Base-by-base conservation (phyloP, 2,329 filamentous ascomycete genomes). In the Epichloe gansuensis region DNA sequence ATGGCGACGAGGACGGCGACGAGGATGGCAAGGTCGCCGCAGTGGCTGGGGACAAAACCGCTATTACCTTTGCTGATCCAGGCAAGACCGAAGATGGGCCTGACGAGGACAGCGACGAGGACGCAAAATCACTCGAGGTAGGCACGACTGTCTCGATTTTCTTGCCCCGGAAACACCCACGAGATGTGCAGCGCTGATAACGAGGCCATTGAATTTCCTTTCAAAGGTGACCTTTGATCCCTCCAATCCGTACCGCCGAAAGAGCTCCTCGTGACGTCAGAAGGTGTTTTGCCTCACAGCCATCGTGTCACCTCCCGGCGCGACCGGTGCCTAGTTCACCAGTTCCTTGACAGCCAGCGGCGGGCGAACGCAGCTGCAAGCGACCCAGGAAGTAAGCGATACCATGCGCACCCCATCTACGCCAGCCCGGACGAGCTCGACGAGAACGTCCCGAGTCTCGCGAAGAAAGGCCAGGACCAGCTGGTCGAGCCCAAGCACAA, bases 271-370 rank as follows among this genome's bases (percentile, higher is more conserved):
- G 77, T 83, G 12, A 64, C 73, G 4, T 69, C 70, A 48, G 79
- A 83, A 34, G 61, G 69, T 3, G 60, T 67, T 15, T 56, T 62
- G 7, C 71, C 72, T 5, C 58, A 69, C 38, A 60, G 55, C 47
- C 56, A 52, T 38, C 56, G 38, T 51, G 57, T 49, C 60, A 44
- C 47, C 4, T 64, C 43, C 60, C 65, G 59, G n/a, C 64, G 65
- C 38, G 76, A 77, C 12, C 78, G 82, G 61, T 85, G 82, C 59
- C 73, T 84, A 39, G 82, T 85, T 35, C 82, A 86, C 62, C 77
- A 83, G 53, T 74, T 85, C 49, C 72, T 85, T 55, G 80, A 84
- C 51, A 74, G 68, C 46, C 80, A 84, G 61, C 71, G 72, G 52
- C 67, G 63, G 17, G 65, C 57, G 50, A 63, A 63, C 43, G 56